Percentiles rank a stretch among this genome's conserved stretches.
These are phyloP conservation scores for Clavariopsis aquatica DNA, from an alignment of 495 filamentous ascomycete species.

Conservation along the genomic window DNA sequence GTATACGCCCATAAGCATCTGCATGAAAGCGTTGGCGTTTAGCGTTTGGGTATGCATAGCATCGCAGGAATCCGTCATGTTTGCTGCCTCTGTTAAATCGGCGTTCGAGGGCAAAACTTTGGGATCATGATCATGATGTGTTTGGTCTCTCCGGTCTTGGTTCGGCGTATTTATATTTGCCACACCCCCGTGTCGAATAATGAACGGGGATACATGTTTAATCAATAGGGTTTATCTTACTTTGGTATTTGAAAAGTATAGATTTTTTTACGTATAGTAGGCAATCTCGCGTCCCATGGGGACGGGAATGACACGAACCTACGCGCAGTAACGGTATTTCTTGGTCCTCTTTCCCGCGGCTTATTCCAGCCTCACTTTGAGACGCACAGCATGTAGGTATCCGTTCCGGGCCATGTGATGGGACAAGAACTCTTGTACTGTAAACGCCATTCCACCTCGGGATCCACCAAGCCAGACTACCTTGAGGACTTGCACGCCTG, in stretches of 20 bases:
- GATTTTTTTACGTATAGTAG: too few relatives aligned
- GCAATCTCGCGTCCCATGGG: slow-evolving; percentile 1
- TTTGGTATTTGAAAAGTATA: background rate
- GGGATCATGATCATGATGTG: background rate
- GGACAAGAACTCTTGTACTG: background rate
- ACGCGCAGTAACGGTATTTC: background rate
- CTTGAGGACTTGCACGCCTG: background rate
- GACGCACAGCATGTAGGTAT: background rate
- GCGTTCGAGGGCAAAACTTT: slow-evolving; percentile 1
- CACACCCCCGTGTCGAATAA: slow-evolving; percentile 14
- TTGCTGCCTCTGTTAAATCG: slow-evolving; percentile 26
- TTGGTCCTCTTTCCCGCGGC: background rate
- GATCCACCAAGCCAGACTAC: background rate
- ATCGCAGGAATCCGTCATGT: slow-evolving; percentile 13
- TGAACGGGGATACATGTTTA: slow-evolving; percentile 6
- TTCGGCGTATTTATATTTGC: slow-evolving; percentile 8
- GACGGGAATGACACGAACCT: slow-evolving; percentile 1
- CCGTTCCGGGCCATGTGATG: background rate
- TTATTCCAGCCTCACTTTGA: background rate
- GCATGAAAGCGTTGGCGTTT: slow-evolving; percentile 27
- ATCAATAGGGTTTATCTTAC: background rate
- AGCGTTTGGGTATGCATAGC: slow-evolving; percentile 31
- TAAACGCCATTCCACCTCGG: background rate
- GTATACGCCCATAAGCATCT: slow-evolving; percentile 11
- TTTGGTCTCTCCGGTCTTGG: background rate